These are phyloP conservation scores for Candida namnaoensis DNA, from an alignment of 805 yeast genomes.

Conservation along the genomic window DNA sequence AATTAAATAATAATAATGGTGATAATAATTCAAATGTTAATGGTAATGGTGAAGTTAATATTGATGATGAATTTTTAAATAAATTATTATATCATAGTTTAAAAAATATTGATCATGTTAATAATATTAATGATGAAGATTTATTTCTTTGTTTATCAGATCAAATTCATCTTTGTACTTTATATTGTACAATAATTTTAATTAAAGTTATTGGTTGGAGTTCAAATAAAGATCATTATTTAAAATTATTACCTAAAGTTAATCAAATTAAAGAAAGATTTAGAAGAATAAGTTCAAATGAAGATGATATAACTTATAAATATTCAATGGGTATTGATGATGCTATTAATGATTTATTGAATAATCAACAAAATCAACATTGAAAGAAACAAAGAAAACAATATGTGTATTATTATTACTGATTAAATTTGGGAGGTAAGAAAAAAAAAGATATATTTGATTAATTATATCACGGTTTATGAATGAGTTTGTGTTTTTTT, in stretches of 20 bases:
- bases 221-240: conserved; percentile 9
- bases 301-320: conserved; percentile 13
- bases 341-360: not conserved
- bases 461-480: too few relatives aligned
- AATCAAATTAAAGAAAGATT: conserved; percentile 9
- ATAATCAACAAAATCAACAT: too few relatives aligned
- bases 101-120: conserved; percentile 18
- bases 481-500: too few relatives aligned
- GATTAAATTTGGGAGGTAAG: too few relatives aligned
- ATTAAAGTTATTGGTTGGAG: conserved; percentile 14
- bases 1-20: too few relatives aligned
- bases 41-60: too few relatives aligned
- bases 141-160: conserved; percentile 67
- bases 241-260: conserved; percentile 11
- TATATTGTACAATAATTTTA: conserved; percentile 14
- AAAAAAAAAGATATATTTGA: too few relatives aligned
- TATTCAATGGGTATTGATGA: conserved; percentile 5
- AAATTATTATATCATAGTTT: conserved; percentile 17
- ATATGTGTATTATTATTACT: too few relatives aligned
- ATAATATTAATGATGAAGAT: conserved; percentile 26
- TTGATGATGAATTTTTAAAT: conserved; percentile 13
- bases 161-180: conserved; percentile 43
- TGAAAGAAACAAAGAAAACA: too few relatives aligned
- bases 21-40: too few relatives aligned
- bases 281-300: conserved; percentile 7